A percentile compares a stretch with the other conserved stretches of the same genome.
Evolutionary conservation across 192 early-diverging fungal genomes (phyloP).

Genomic region (Kappamyces sp.): DNA sequence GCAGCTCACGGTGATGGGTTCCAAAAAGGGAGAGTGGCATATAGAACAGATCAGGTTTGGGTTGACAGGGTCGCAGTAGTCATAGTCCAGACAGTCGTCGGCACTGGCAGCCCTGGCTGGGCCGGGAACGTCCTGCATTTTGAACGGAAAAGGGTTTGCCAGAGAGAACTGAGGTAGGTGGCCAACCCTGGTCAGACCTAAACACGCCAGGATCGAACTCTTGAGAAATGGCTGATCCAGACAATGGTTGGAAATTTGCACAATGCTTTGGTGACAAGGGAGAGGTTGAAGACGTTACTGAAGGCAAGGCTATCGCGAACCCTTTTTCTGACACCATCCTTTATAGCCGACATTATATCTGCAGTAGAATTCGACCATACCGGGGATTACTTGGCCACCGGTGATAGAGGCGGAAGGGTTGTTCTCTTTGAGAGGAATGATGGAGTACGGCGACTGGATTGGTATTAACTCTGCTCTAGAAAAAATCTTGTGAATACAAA

Average conservation of each 20-base stretch:
- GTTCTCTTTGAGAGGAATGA: constrained; percentile 98
- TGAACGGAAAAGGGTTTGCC: neutral
- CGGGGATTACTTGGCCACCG: constrained; percentile 94
- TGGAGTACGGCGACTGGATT: constrained; percentile 59
- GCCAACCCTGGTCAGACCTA: neutral
- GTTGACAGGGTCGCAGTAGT: constrained; percentile 12
- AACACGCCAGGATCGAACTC: neutral
- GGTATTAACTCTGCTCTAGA: constrained; percentile 49
- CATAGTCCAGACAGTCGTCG: constrained; percentile 6
- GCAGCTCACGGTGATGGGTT: neutral
- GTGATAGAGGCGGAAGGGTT: constrained; percentile 94
- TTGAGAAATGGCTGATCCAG: constrained; percentile 32
- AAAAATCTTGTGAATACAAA: constrained; percentile 99
- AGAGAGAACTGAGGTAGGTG: neutral
- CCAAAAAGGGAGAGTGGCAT: neutral
- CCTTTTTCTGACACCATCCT: too few relatives aligned
- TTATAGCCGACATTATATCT: constrained; percentile 94
- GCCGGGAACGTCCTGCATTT: neutral
- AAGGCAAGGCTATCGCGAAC: constrained; percentile 63
- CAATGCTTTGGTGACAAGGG: constrained; percentile 99
- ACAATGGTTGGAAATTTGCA: constrained; percentile 68
- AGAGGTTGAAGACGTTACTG: constrained; percentile 96
- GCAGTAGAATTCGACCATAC: constrained; percentile 97
- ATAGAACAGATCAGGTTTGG: constrained; percentile 16
- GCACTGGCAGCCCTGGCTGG: neutral